A percentile compares a stretch with the other conserved stretches of the same genome.
Evolutionary conservation across 306 rosid genomes (phyloP).

Genomic region (Vigna hirtella): DNA sequence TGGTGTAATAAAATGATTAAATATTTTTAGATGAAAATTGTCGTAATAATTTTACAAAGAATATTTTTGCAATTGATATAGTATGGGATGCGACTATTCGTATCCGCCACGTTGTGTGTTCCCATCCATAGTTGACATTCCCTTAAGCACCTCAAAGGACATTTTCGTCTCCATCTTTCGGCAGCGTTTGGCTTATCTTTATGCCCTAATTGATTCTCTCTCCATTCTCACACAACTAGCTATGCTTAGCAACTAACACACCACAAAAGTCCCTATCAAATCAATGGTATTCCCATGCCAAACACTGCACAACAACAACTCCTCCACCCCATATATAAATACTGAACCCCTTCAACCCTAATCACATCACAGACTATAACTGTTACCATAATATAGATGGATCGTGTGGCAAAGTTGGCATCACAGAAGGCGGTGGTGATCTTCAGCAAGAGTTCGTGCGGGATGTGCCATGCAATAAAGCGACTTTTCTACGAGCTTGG

Average conservation of each 20-base stretch:
- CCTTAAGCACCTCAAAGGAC: constrained; percentile 13
- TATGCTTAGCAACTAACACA: neutral
- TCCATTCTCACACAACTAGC: constrained; percentile 29
- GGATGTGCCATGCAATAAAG: constrained; percentile 96
- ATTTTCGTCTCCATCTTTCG: constrained; percentile 35
- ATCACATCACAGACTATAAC: constrained; percentile 31
- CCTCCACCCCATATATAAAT: constrained; percentile 39
- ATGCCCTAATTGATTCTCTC: constrained; percentile 37
- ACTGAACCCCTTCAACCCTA: constrained; percentile 28
- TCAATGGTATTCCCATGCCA: constrained; percentile 32
- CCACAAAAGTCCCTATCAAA: constrained; percentile 46
- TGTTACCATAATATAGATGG: constrained; percentile 46
- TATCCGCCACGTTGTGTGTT: constrained; percentile 31
- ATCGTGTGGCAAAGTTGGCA: constrained; percentile 71
- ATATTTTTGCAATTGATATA: too few species aligned
- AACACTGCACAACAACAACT: neutral
- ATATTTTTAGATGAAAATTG: too few species aligned
- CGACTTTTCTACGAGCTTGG: constrained; percentile 90
- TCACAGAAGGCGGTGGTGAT: constrained; percentile 95
- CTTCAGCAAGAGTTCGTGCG: constrained; percentile 96
- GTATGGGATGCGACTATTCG: constrained; percentile 16
- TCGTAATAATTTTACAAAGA: too few species aligned
- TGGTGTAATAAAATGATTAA: too few species aligned
- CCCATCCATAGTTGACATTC: constrained; percentile 64
- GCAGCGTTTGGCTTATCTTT: constrained; percentile 54